These are phyloP conservation scores for Apiotrichum akiyoshidainum DNA, from an alignment of 1,284 basidiomycete species.

Conservation along the genomic window DNA sequence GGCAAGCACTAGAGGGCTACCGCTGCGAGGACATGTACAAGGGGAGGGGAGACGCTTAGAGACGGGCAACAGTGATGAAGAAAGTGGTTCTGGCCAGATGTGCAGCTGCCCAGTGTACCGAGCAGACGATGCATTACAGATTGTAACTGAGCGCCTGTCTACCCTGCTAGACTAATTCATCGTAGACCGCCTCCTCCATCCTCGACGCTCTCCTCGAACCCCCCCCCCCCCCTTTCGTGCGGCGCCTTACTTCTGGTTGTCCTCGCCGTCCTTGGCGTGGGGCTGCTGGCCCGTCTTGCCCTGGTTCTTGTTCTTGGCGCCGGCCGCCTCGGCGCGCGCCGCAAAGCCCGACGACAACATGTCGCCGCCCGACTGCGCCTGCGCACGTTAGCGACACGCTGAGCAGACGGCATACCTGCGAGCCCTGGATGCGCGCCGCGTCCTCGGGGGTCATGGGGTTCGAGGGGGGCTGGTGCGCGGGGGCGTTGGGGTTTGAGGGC, in stretches of 20 bases:
- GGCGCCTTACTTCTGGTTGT: neutral
- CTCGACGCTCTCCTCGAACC: no score
- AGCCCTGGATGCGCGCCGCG: constrained; percentile 1
- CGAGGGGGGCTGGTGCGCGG: no score
- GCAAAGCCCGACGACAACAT: neutral
- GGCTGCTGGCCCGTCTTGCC: no score
- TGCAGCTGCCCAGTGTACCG: neutral
- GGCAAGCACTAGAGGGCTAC: neutral
- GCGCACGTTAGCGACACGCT: neutral
- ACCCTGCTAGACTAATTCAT: no score
- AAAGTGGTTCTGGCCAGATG: neutral
- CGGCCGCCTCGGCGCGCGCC: neutral
- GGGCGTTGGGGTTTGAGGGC: no score
- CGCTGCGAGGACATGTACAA: no score
- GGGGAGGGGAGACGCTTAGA: neutral
- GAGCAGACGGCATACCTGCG: neutral
- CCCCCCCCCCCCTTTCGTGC: no score
- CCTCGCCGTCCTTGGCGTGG: neutral
- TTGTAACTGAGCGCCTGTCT: no score
- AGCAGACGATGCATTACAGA: no score
- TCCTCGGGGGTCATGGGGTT: neutral
- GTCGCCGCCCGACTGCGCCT: neutral
- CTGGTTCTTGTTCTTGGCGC: neutral
- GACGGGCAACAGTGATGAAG: no score
- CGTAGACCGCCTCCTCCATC: no score